These are phyloP conservation scores for Diplodia mutila DNA, from an alignment of 2,329 filamentous ascomycete species.

Conservation along the genomic window DNA sequence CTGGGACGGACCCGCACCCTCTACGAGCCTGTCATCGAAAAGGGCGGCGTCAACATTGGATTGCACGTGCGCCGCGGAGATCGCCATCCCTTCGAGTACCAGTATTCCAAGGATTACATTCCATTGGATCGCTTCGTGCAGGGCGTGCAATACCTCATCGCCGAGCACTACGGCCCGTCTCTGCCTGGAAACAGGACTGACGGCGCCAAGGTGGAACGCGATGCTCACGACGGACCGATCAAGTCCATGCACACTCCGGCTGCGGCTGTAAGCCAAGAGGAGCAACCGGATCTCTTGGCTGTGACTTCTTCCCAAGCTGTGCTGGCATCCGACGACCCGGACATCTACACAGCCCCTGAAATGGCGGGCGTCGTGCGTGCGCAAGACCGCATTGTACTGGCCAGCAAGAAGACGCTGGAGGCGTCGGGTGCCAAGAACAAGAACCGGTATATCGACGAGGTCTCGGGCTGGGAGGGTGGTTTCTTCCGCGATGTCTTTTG, in stretches of 20 bases:
- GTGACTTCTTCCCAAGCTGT: slow-evolving; percentile 54
- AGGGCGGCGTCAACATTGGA: slow-evolving; percentile 64
- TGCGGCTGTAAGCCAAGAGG: background rate
- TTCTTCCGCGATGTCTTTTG: slow-evolving; percentile 84
- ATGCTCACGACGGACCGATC: slow-evolving; percentile 1
- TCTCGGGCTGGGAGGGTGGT: slow-evolving; percentile 84
- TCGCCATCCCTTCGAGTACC: slow-evolving; percentile 73
- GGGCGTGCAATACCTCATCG: slow-evolving; percentile 58
- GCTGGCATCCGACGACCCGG: slow-evolving; percentile 80
- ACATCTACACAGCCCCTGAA: slow-evolving; percentile 69
- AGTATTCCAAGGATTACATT: slow-evolving; percentile 78
- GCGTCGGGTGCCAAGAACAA: slow-evolving; percentile 41
- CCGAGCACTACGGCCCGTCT: slow-evolving; percentile 47
- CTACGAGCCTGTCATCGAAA: slow-evolving; percentile 49
- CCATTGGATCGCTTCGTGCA: slow-evolving; percentile 71
- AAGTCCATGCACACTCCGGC: background rate
- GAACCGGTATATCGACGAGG: slow-evolving; percentile 71
- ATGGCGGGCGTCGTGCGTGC: slow-evolving; percentile 61
- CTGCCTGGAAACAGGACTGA: slow-evolving; percentile 26
- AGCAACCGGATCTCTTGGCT: slow-evolving; percentile 24
- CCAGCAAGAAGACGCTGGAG: slow-evolving; percentile 62
- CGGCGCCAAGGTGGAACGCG: slow-evolving; percentile 29
- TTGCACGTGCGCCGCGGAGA: slow-evolving; percentile 83
- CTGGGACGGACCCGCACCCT: slow-evolving; percentile 62
- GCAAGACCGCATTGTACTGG: slow-evolving; percentile 76